Base-by-base conservation (phyloP, 176 grass and related monocot genomes). In the Aegilops bicornis region DNA sequence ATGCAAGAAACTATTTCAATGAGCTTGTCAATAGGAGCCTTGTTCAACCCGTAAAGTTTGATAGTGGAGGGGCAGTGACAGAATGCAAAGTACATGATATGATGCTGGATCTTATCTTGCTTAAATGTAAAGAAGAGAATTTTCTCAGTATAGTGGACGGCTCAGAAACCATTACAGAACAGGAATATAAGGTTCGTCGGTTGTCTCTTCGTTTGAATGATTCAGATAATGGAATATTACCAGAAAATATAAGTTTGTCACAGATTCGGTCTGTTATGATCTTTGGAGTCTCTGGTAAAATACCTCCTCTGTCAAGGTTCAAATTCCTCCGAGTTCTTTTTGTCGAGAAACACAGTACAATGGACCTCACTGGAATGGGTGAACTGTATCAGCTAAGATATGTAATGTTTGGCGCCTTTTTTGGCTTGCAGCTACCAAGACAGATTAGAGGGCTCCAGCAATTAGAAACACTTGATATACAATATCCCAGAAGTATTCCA, bases 321-420 rank as follows among this genome's bases (percentile, higher is more conserved):
- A 59, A 59, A 19, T 59, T 22, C 56, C 56, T 59, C 0, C 19
- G 56, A 22, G 56, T 59, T 59, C 56, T 19, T 59, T 22, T 1
- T 59, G 2, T 8, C 2, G 0, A 22, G 4, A 0, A 42, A 2
- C 39, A 42, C 6, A 5, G 4, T 2, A 16, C 5, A 22, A 2
- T 59, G 1, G 19, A 59, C 19, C 56, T 59, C 6, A 0, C 19
- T 59, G 56, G 19, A 22, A 6, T 59, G 56, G 3, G 2, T 22
- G 19, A 59, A 59, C 56, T 59, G 1, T 59, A 59, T 59, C 56
- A 59, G 16, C 19, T 59, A 3, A 43, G 43, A 47, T 47, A 47
- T 14, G 1, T 47, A 4, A 47, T 13, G 43, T 1, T 0, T 47
- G 12, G 3, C 2, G 3, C 0, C 9, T 0, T 0, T 45, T 0